These are phyloP conservation scores for Lentinula sp. DNA, from an alignment of 768 basidiomycete genomes.

Conservation along the genomic window DNA sequence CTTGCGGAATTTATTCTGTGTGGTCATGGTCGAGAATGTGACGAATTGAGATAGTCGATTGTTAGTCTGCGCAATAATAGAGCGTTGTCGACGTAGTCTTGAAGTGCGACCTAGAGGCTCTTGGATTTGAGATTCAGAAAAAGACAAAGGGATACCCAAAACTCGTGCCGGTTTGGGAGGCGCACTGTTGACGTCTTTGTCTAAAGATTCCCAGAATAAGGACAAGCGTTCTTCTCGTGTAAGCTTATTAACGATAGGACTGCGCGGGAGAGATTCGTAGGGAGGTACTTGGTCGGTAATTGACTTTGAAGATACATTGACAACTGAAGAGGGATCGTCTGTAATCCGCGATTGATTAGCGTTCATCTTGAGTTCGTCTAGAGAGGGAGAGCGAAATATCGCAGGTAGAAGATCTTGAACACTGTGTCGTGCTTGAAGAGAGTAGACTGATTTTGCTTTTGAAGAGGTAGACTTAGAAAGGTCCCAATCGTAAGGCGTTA, in stretches of 20 bases:
- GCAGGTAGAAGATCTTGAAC: conserved; percentile 6
- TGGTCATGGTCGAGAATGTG: neutral
- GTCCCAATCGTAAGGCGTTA: neutral
- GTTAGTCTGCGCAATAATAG: neutral
- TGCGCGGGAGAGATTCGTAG: neutral
- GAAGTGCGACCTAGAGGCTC: neutral
- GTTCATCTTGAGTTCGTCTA: conserved; percentile 3
- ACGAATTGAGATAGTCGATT: neutral
- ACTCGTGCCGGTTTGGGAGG: neutral
- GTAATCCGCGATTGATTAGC: neutral
- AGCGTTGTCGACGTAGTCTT: conserved; percentile 6
- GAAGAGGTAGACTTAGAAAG: neutral
- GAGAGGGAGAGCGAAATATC: conserved; percentile 5
- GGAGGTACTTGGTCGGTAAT: neutral
- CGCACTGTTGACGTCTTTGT: neutral
- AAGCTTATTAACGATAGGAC: neutral
- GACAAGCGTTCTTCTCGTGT: neutral
- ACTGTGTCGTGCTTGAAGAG: conserved; percentile 5
- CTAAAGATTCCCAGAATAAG: conserved; percentile 8
- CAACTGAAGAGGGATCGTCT: neutral
- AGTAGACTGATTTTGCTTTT: neutral
- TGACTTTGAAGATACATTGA: neutral
- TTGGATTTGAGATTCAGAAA: neutral
- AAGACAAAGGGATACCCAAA: neutral
- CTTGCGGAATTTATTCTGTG: conserved; percentile 5